phyloP scores from a whole-genome alignment of 129 eudicot species.

The Gnaphalium uliginosum region DNA sequence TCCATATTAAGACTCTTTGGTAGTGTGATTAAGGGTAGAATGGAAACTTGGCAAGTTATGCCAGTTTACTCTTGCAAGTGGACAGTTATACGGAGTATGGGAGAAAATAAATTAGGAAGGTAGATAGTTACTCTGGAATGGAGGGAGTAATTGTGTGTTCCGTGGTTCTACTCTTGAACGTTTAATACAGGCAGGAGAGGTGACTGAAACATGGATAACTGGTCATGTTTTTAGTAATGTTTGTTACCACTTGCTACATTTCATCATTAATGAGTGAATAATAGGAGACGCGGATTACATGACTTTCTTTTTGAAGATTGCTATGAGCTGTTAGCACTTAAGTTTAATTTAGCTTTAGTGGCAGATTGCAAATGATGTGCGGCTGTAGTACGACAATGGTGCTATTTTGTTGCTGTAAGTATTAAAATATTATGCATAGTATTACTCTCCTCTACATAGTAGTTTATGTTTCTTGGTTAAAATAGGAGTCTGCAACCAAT shows the following conservation, averaged over 20 bases:
- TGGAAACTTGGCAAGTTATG: no score
- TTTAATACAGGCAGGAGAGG: not conserved
- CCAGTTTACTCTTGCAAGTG: no score
- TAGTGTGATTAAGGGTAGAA: no score
- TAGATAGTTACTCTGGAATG: no score
- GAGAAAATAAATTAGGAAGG: no score
- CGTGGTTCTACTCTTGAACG: constrained; percentile 16
- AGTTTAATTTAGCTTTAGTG: not conserved
- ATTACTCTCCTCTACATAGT: not conserved
- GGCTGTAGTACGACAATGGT: not conserved
- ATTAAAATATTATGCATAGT: not conserved
- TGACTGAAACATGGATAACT: no score
- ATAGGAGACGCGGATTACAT: not conserved
- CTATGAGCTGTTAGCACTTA: not conserved
- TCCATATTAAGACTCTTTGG: no score
- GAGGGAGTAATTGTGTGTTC: not conserved
- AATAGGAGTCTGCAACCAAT: not conserved
- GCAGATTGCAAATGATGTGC: constrained; percentile 11
- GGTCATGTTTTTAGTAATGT: no score
- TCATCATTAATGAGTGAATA: not conserved
- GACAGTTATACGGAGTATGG: no score
- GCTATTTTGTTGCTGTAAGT: not conserved
- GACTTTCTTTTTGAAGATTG: constrained; percentile 5
- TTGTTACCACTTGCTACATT: not conserved
- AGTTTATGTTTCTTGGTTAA: not conserved